Conservation (phyloP, 805 yeast genomes). For the Kuraishia cidri region DNA sequence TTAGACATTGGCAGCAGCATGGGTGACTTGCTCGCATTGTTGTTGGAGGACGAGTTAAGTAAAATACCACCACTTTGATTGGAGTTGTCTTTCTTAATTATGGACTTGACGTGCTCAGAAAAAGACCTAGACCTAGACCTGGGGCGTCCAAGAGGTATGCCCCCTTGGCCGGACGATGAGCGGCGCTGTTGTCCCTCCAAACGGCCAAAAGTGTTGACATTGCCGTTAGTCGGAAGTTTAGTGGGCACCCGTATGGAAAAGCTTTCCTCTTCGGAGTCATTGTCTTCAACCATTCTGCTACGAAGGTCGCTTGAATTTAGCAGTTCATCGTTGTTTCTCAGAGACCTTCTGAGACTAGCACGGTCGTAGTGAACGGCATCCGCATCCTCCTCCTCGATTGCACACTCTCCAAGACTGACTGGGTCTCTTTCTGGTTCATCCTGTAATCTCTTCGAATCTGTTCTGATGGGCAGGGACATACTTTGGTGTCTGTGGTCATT, state of each 20-base stretch:
- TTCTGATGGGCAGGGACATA: conserved; percentile 3
- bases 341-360: background rate
- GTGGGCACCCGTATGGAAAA: background rate
- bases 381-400: conserved; percentile 1
- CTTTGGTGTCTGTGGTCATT: conserved; percentile 12
- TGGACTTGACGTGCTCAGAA: conserved; percentile 31
- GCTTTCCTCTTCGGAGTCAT: conserved; percentile 5
- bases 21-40: background rate
- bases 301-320: conserved; percentile 5
- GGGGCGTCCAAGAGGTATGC: conserved; percentile 6
- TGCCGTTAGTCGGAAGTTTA: background rate
- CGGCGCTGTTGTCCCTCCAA: no score
- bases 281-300: conserved; percentile 6
- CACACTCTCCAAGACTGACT: background rate
- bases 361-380: no score
- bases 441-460: conserved; percentile 1
- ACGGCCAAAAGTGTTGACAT: background rate
- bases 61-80: conserved; percentile 14
- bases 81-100: conserved; percentile 21
- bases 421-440: background rate
- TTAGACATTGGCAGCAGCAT: background rate
- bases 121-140: conserved; percentile 25
- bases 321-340: background rate
- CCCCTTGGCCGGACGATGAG: background rate
- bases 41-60: conserved; percentile 8